Base-by-base conservation (phyloP, 441 rosid genomes). In the Pelargonium australe region DNA sequence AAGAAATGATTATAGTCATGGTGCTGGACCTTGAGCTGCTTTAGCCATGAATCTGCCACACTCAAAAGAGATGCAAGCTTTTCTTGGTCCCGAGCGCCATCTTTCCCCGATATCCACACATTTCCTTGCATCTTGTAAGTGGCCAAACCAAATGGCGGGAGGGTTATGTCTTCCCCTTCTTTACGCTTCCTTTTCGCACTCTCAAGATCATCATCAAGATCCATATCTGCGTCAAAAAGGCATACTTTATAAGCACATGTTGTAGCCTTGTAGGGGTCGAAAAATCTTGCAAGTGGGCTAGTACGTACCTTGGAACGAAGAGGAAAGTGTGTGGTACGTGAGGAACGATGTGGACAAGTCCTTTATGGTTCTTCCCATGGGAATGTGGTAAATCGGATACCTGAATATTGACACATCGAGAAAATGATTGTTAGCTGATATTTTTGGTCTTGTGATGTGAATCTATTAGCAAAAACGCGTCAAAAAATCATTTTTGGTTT, bases 41-140 rank as follows among this genome's bases (percentile, higher is more conserved):
- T 95, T 3, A 95, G 87, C 99, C 99, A 95, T 13, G 99, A 95
- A 82, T 95, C 96, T 0, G 99, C 98, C 76, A 95, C 97, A 37
- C 98, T 86, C 72, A 83, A 71, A 19, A 95, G 91, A 7, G 99
- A 92, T 16, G 70, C 66, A 20, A 95, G 78, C 78, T 89, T 85
- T 13, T 90, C 96, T 60, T 85, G 97, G 85, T 86, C 98, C 83
- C 76, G 75, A 28, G 31, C 31, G 1, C 99, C 96, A 61, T 70
- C 71, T 19, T 87, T 86, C 61, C 60, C 60, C 1, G 60, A n/a
- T 5, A 20, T 20, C 60, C 60, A 14, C 60, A 53, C 60, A 16
- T 53, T n/a, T 16, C 60, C 60, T 53, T 53, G 60, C 60, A 53
- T 53, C 60, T 53, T 53, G 60, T 53, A 53, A 5, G 60, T 53